Percentiles rank a stretch among this genome's conserved stretches.
These are phyloP conservation scores for Penstemon barbatus DNA, from an alignment of 257 asterid species.

Conservation along the genomic window DNA sequence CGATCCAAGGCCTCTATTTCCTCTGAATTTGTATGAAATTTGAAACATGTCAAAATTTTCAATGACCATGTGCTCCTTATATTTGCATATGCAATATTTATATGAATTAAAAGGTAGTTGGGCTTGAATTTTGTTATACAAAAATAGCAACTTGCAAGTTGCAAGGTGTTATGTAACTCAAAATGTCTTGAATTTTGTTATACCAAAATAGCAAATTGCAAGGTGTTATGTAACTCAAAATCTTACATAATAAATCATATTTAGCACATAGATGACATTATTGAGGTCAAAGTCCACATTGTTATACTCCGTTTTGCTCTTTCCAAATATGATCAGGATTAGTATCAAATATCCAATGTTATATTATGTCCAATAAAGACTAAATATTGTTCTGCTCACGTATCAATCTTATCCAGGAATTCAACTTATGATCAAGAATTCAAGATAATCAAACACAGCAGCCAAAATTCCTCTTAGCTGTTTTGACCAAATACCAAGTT, in stretches of 20 bases:
- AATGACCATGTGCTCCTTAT: conserved; percentile 28
- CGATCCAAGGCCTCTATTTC: not conserved
- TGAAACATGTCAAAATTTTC: conserved; percentile 20
- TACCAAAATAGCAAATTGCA: not conserved
- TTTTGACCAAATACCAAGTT: conserved; percentile 17
- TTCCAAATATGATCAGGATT: too few relatives aligned
- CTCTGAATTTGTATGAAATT: conserved; percentile 3
- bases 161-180: not conserved
- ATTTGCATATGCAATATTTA: conserved; percentile 4
- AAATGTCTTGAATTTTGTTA: conserved; percentile 19
- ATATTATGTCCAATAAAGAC: not conserved
- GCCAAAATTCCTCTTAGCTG: not conserved
- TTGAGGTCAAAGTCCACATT: not conserved
- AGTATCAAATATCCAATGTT: too few relatives aligned
- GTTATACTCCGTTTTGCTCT: not conserved
- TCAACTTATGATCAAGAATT: not conserved
- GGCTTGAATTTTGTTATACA: conserved; percentile 20
- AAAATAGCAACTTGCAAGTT: not conserved
- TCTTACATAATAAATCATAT: not conserved
- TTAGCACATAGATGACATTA: not conserved
- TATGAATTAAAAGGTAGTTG: not conserved
- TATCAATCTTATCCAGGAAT: not conserved
- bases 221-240: not conserved
- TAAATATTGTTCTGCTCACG: not conserved
- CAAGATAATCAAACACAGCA: not conserved